Evolutionary conservation across 129 eudicot species (phyloP), one percentile per base, ranked within the genome.

Genomic region (Flaveria robusta): DNA sequence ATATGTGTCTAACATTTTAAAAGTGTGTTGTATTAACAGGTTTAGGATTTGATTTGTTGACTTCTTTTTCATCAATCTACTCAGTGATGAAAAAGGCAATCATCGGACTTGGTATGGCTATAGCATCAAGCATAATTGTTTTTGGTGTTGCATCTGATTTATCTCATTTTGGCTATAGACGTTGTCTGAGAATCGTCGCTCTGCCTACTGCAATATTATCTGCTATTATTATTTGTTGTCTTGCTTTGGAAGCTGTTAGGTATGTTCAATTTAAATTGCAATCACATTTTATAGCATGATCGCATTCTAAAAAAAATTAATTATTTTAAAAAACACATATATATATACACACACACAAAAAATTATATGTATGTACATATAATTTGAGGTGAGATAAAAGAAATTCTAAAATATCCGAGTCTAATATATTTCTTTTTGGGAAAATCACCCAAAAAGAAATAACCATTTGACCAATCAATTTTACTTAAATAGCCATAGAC

Each of bases 61-160:
- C 50, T 4, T 18, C 15, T 51, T 50, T 50, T 16, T 66, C 66
- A 1, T 51, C 65, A 37, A 9, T 50, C 34, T 49, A 31, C 66
- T 34, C 7, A 9, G 51, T 55, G n/a, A 34, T 20, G 66, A 55
- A 76, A 66, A 76, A 49, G 19, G 72, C 66, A 52, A 7, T 39
- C 19, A 52, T 34, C 24, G 81, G 54, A 41, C 24, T 67, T 23
- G 16, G 41, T 22, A 22, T 37, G 20, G 74, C 80, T 31, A 34
- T 51, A 37, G 37, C 13, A 39, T 66, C 51, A 18, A 45, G 18
- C 52, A 52, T 12, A 19, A 49, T 50, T 13, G 66, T 66, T 31
- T 4, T 66, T 50, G n/a, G 12, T 15, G 10, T 66, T 10, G 66
- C 23, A 11, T 29, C 50, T 9, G 9, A 3, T 29, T 75, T 65